Conservation (phyloP, 2,329 filamentous ascomycete genomes). For the Hypocrella siamensis region DNA sequence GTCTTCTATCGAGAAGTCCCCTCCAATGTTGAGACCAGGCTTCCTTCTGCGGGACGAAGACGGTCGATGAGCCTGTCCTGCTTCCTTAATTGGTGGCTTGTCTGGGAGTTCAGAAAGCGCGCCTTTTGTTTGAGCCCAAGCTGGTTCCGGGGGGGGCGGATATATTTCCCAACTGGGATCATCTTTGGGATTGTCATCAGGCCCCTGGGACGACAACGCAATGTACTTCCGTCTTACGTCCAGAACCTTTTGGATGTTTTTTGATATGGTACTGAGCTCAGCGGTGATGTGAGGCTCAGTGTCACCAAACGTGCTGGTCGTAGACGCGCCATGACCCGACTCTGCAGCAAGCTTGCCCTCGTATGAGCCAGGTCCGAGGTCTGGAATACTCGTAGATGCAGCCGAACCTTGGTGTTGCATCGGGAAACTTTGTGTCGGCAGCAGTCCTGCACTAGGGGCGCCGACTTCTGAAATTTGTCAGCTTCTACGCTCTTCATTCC, state of each 20-base stretch:
- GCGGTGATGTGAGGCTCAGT: constrained; percentile 67
- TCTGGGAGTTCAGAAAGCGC: constrained; percentile 7
- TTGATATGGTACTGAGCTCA: constrained; percentile 75
- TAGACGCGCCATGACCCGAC: constrained; percentile 32
- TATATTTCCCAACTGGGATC: constrained; percentile 75
- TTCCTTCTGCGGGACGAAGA: constrained; percentile 50
- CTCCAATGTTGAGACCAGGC: constrained; percentile 77
- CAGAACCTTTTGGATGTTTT: constrained; percentile 78
- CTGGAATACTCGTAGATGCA: no score
- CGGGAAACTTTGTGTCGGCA: no score
- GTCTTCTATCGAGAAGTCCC: constrained; percentile 78
- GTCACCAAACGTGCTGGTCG: constrained; percentile 51
- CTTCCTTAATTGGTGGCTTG: background rate
- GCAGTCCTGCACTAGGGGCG: no score
- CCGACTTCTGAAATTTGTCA: no score
- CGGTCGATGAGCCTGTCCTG: constrained; percentile 4
- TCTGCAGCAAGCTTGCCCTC: constrained; percentile 23
- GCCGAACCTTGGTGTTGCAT: no score
- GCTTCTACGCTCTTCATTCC: no score
- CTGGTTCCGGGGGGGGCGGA: constrained; percentile 78
- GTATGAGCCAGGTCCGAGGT: no score
- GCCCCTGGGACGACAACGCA: constrained; percentile 63
- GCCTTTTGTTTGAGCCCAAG: constrained; percentile 41
- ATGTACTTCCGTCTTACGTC: constrained; percentile 85
- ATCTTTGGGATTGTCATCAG: constrained; percentile 78